Percentiles rank a stretch among this genome's conserved stretches.
Evolutionary conservation across 257 asterid species (phyloP).

Genomic region (Capsicum chinense): DNA sequence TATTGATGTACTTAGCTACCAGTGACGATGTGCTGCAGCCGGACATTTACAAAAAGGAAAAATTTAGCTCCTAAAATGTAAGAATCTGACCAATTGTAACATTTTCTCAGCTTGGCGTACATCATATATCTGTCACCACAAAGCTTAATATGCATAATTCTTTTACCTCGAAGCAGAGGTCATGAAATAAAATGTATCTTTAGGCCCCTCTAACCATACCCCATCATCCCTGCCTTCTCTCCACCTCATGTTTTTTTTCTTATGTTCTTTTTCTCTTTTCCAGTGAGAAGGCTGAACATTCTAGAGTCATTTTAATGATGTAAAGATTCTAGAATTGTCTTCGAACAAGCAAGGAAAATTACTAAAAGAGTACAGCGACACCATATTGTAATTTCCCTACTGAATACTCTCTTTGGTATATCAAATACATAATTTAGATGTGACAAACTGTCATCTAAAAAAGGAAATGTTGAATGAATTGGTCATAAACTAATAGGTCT

Average conservation of each 20-base stretch:
- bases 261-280: neutral
- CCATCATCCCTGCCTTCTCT: neutral
- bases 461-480: constrained; percentile 2
- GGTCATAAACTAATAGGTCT: neutral
- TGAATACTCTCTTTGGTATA: neutral
- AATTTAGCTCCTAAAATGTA: neutral
- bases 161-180: neutral
- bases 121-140: neutral
- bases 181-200: neutral
- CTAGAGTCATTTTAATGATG: neutral
- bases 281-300: neutral
- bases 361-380: neutral
- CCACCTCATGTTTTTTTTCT: neutral
- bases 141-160: neutral
- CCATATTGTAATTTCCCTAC: neutral
- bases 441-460: neutral
- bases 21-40: neutral
- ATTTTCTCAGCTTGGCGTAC: neutral
- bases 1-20: neutral
- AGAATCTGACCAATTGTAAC: neutral
- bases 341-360: neutral
- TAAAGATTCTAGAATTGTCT: neutral
- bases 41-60: constrained; percentile 21
- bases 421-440: neutral
- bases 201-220: neutral